A percentile compares a stretch with the other conserved stretches of the same genome.
These are phyloP conservation scores for Dothistroma septosporum DNA, from an alignment of 2,329 filamentous ascomycete species.

Conservation along the genomic window DNA sequence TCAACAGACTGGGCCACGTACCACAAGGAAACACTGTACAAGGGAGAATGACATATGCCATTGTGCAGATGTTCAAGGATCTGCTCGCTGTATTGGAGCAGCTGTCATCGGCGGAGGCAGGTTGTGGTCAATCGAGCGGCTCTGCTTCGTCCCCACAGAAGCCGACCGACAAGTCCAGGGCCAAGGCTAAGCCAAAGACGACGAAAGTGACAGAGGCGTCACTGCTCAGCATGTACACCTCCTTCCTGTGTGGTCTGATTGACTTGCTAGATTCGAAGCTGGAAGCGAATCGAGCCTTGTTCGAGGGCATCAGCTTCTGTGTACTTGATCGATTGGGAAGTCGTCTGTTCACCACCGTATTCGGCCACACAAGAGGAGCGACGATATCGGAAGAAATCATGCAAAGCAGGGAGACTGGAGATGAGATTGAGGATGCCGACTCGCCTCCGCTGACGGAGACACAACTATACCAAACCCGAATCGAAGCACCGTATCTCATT, in stretches of 20 bases:
- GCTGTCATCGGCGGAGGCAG: conserved; percentile 9
- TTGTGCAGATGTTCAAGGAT: conserved; percentile 37
- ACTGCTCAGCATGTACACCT: conserved; percentile 26
- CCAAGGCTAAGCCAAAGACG: conserved; percentile 13
- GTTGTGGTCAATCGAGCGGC: background rate
- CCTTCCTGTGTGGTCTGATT: conserved; percentile 37
- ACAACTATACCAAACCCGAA: conserved; percentile 20
- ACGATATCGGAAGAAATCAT: conserved; percentile 27
- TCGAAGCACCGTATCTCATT: conserved; percentile 43
- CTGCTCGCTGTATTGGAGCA: conserved; percentile 31
- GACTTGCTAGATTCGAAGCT: conserved; percentile 36
- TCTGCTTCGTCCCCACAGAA: conserved; percentile 21
- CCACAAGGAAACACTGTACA: conserved; percentile 11
- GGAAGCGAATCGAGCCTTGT: conserved; percentile 37
- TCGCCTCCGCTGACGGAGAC: conserved; percentile 8
- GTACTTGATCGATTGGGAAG: conserved; percentile 40
- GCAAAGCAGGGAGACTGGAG: conserved; percentile 10
- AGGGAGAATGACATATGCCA: conserved; percentile 29
- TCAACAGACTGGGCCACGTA: conserved; percentile 21
- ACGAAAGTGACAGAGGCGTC: conserved; percentile 22
- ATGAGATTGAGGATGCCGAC: conserved; percentile 26
- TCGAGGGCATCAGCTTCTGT: conserved; percentile 43
- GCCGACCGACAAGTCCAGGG: conserved; percentile 23
- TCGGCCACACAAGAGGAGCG: conserved; percentile 30
- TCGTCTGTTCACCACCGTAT: conserved; percentile 38